phyloP scores from a whole-genome alignment of 2,329 filamentous ascomycete species.

The Ophidiomyces ophidiicola region DNA sequence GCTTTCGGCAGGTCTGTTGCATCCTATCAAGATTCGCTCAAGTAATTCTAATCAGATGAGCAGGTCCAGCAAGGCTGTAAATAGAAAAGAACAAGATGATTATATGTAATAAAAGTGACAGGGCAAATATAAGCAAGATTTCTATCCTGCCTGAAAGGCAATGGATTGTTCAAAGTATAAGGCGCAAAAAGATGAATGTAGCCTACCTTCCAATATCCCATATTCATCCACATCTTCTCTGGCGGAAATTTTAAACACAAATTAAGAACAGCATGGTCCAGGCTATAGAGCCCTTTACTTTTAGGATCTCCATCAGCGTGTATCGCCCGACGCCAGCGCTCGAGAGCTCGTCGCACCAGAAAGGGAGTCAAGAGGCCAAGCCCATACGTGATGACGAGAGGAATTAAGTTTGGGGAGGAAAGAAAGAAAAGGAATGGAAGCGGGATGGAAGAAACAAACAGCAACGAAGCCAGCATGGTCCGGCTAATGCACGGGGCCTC shows the following conservation, averaged over 20 bases:
- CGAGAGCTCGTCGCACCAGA: no score
- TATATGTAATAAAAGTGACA: no score
- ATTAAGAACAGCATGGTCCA: conserved; percentile 48
- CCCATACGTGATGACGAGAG: conserved; percentile 2
- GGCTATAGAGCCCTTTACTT: conserved; percentile 30
- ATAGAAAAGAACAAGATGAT: no score
- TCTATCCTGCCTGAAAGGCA: no score
- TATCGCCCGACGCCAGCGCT: no score
- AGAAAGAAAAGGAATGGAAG: neutral
- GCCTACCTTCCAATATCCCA: conserved; percentile 46
- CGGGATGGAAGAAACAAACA: neutral
- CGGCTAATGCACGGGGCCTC: no score
- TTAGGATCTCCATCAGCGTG: neutral
- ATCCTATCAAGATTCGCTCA: conserved; percentile 17
- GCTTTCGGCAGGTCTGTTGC: conserved; percentile 35
- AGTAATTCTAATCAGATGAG: no score
- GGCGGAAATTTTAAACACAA: conserved; percentile 31
- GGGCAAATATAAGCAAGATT: no score
- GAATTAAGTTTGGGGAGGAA: neutral
- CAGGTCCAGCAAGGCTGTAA: no score
- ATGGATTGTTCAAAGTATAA: neutral
- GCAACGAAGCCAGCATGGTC: neutral
- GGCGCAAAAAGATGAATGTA: neutral
- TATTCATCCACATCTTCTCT: conserved; percentile 51
- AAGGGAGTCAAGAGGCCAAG: neutral